Conservation (phyloP, 495 filamentous ascomycete genomes). For the Hypoxylon fragiforme region DNA sequence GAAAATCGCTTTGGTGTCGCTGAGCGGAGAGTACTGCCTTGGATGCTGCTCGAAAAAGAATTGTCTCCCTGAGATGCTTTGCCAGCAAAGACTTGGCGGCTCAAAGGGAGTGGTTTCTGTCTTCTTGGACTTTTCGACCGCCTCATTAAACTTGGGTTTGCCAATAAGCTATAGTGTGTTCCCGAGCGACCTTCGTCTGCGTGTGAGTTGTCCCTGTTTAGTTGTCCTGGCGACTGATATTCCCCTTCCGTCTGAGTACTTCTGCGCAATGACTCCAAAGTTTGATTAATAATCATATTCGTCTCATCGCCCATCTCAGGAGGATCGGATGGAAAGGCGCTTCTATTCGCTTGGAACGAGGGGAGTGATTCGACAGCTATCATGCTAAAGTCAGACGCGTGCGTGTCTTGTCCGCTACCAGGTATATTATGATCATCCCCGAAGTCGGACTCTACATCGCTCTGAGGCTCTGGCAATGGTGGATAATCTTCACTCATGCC, state of each 20-base stretch:
- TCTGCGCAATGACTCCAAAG: constrained; percentile 46
- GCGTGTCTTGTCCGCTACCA: constrained; percentile 43
- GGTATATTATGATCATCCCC: constrained; percentile 15
- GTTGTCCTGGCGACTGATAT: not conserved
- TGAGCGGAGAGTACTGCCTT: constrained; percentile 35
- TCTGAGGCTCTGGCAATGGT: constrained; percentile 29
- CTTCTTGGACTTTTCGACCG: constrained; percentile 28
- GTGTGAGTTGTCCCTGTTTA: constrained; percentile 1
- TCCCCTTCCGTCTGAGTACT: constrained; percentile 33
- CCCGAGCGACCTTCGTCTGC: constrained; percentile 16
- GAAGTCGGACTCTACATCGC: constrained; percentile 33
- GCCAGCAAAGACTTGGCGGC: constrained; percentile 31
- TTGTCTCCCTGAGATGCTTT: constrained; percentile 32
- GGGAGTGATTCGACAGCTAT: constrained; percentile 50
- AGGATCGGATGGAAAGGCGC: constrained; percentile 33
- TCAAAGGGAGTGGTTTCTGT: constrained; percentile 21
- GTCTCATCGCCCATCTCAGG: constrained; percentile 50
- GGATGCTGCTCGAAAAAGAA: constrained; percentile 38
- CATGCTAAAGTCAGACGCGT: constrained; percentile 55
- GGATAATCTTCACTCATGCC: constrained; percentile 26
- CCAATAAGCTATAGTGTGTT: constrained; percentile 7
- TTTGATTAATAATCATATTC: constrained; percentile 48
- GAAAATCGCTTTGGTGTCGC: constrained; percentile 34
- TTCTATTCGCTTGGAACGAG: constrained; percentile 43
- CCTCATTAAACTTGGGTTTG: constrained; percentile 8